phyloP scores from a whole-genome alignment of 2,329 filamentous ascomycete species.

The Colletotrichum nymphaeae region DNA sequence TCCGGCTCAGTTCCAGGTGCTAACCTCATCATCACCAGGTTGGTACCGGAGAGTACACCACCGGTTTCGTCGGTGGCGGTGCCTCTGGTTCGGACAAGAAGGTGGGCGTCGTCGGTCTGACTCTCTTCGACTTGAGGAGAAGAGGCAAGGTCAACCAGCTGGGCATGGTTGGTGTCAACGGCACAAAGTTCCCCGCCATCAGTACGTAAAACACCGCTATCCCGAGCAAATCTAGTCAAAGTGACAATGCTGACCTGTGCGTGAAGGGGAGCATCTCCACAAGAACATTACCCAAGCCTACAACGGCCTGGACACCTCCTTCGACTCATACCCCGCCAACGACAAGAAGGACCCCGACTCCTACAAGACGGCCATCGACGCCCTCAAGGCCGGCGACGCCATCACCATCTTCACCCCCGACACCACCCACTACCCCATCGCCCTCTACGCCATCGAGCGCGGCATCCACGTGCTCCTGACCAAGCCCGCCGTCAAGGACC shows the following conservation, averaged over 20 bases:
- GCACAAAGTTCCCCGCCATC: conserved; percentile 91
- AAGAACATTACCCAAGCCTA: conserved; percentile 91
- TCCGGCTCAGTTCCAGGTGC: conserved; percentile 19
- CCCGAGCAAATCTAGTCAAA: background rate
- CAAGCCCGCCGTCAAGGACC: conserved; percentile 89
- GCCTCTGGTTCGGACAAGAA: conserved; percentile 94
- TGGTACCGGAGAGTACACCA: conserved; percentile 96
- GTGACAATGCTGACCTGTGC: conserved; percentile 4
- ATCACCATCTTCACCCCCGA: conserved; percentile 98
- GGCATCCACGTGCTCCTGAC: conserved; percentile 92
- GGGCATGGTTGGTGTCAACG: conserved; percentile 90
- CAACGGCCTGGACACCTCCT: conserved; percentile 89
- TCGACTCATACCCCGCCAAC: conserved; percentile 84
- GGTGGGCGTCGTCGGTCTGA: conserved; percentile 91
- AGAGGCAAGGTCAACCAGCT: conserved; percentile 89
- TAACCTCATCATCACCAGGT: conserved; percentile 60
- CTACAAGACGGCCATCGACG: conserved; percentile 91
- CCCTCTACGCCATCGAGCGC: conserved; percentile 89
- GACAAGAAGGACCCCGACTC: conserved; percentile 79
- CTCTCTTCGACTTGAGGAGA: conserved; percentile 87
- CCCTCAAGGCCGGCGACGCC: conserved; percentile 82
- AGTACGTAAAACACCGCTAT: conserved; percentile 63
- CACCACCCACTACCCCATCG: conserved; percentile 91
- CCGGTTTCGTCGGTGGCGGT: conserved; percentile 87
- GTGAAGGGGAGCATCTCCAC: conserved; percentile 79